Base-by-base conservation (phyloP, 2,329 filamentous ascomycete genomes). In the Alternaria burnsii region DNA sequence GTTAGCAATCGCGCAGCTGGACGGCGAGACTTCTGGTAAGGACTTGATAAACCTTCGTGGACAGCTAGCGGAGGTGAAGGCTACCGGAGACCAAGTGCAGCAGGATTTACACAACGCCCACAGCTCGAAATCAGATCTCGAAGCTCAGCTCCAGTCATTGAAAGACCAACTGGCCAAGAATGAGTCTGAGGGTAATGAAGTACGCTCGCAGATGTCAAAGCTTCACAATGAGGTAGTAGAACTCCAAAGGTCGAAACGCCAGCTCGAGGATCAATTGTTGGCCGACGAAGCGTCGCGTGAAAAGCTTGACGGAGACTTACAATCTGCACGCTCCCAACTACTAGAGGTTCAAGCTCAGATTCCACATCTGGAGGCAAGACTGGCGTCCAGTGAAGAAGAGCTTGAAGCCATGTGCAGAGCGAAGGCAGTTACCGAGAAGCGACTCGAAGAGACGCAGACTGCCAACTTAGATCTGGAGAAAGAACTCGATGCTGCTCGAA, bases 381-480 rank as follows among this genome's bases (percentile, higher is more conserved):
- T 73, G 12, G 60, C 61, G 20, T 46, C 46, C 4, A 62, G 55
- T 3, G 62, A 70, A 41, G 61, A 73, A 24, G 69, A 71, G 51
- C 64, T 74, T 6, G 46, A 61, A 10, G 52, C 59, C 12, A 48
- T 71, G 30, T 64, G 58, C 38, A 60, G 58, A 38, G 61, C 44
- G 2, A 71, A 69, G 22, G 50, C 50, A 11, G 58, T 61, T 22
- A 50, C 68, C 2, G 66, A 71, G 16, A 62, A 55, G 11, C 63
- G 61, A 16, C 66, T 75, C 6, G 54, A 68, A 26, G 62, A 62
- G 16, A 62, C 64, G 1, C 47, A 46, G 2, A 34, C 52, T 34
- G 34, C 63, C 7, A 72, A 71, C 18, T 36, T 26, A 20, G 50
- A 55, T 16, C 62, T 77, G 28, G 66, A 75, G 14, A 51, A 60